phyloP scores from a whole-genome alignment of 768 basidiomycete species.

The Naematelia aurantialba region DNA sequence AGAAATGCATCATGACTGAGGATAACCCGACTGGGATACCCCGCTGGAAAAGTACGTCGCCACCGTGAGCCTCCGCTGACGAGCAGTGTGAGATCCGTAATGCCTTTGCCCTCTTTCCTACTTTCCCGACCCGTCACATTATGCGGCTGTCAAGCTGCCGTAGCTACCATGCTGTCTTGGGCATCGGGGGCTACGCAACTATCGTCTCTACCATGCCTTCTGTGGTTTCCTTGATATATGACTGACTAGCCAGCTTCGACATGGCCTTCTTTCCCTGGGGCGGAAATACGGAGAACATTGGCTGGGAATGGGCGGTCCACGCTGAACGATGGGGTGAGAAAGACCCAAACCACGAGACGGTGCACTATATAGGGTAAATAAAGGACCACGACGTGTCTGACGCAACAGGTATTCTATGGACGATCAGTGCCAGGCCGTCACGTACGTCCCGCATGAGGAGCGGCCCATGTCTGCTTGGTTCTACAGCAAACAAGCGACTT shows the following conservation, averaged over 20 bases:
- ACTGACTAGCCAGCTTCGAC: slow-evolving; percentile 7
- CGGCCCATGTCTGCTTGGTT: slow-evolving; percentile 15
- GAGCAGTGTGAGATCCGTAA: background rate
- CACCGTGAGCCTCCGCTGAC: background rate
- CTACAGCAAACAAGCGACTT: slow-evolving; percentile 11
- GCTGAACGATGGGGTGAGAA: slow-evolving; percentile 6
- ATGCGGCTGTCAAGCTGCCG: too few relatives aligned
- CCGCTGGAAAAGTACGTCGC: slow-evolving; percentile 9
- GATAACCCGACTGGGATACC: slow-evolving; percentile 15
- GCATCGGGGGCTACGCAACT: too few relatives aligned
- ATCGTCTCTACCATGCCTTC: too few relatives aligned
- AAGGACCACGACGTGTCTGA: background rate
- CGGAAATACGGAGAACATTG: slow-evolving; percentile 1
- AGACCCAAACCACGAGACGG: background rate
- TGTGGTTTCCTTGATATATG: too few relatives aligned
- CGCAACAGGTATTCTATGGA: slow-evolving; percentile 12
- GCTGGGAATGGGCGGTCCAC: slow-evolving; percentile 10
- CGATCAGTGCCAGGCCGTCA: slow-evolving; percentile 5
- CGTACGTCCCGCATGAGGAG: slow-evolving; percentile 2
- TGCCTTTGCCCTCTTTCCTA: too few relatives aligned
- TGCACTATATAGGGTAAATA: slow-evolving; percentile 11
- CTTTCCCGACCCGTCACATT: too few relatives aligned
- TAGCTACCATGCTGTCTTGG: too few relatives aligned
- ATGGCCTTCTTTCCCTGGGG: slow-evolving; percentile 12
- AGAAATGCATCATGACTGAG: slow-evolving; percentile 10